Percentiles rank a stretch among this genome's conserved stretches.
These are phyloP conservation scores for Kwoniella heveanensis DNA, from an alignment of 768 basidiomycete genomes.

Conservation along the genomic window DNA sequence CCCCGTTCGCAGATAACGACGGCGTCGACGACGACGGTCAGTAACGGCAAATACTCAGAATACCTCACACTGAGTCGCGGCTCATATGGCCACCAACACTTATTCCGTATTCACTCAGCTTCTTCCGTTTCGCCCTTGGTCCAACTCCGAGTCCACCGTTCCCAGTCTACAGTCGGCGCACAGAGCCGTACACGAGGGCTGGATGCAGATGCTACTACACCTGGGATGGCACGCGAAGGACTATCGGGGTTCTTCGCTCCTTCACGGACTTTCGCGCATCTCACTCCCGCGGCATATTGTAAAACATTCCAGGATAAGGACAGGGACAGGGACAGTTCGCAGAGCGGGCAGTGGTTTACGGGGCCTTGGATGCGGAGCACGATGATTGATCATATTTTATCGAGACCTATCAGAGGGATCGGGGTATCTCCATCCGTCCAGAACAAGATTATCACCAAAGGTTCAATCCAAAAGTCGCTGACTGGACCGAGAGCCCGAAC, in stretches of 20 bases:
- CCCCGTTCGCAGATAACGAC: neutral
- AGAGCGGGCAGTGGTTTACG: constrained; percentile 2
- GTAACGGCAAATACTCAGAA: neutral
- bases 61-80: constrained; percentile 1
- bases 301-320: constrained; percentile 2
- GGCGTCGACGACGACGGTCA: neutral
- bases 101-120: constrained; percentile 29
- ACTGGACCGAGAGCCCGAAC: too few relatives aligned
- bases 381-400: constrained; percentile 22
- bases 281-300: constrained; percentile 9
- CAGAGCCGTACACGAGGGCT: too few relatives aligned
- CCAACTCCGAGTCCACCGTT: too few relatives aligned
- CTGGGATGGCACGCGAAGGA: too few relatives aligned
- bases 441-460: too few relatives aligned
- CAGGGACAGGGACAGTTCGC: neutral
- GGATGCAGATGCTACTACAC: too few relatives aligned
- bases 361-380: constrained; percentile 8
- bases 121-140: constrained; percentile 24
- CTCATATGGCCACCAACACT: constrained; percentile 1
- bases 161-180: too few relatives aligned
- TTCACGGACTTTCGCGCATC: neutral
- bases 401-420: constrained; percentile 7
- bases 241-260: constrained; percentile 32
- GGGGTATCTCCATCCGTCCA: too few relatives aligned
- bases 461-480: too few relatives aligned